Conservation (phyloP, 2,329 filamentous ascomycete genomes). For the Stagonosporopsis rhizophila region DNA sequence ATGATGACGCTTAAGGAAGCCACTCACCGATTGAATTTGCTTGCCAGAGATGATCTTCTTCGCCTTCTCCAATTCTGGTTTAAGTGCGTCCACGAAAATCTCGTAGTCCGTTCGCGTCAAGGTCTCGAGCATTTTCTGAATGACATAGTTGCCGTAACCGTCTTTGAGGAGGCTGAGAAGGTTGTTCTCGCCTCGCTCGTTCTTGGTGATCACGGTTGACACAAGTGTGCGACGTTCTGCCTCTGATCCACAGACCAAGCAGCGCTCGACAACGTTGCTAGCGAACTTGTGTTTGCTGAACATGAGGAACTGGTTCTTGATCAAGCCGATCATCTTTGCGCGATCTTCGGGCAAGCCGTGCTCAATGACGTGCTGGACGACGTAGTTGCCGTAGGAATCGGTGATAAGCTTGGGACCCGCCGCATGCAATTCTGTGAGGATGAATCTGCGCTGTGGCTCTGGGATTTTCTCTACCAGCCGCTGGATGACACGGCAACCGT, state of each 20-base stretch:
- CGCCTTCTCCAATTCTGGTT: conserved; percentile 55
- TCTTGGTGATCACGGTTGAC: conserved; percentile 52
- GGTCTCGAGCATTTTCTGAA: conserved; percentile 79
- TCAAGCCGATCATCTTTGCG: conserved; percentile 73
- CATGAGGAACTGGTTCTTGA: conserved; percentile 73
- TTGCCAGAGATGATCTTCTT: conserved; percentile 52
- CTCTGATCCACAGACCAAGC: conserved; percentile 74
- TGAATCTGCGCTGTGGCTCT: conserved; percentile 71
- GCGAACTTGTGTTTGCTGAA: conserved; percentile 96
- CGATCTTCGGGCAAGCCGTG: conserved; percentile 77
- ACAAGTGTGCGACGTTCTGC: conserved; percentile 75
- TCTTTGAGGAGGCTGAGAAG: conserved; percentile 84
- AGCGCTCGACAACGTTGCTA: conserved; percentile 96
- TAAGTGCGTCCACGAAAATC: conserved; percentile 51
- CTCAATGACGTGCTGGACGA: conserved; percentile 88
- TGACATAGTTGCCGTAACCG: conserved; percentile 93
- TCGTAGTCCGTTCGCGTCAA: conserved; percentile 51
- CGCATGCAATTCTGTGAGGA: conserved; percentile 80
- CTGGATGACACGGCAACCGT: conserved; percentile 92
- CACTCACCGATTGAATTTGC: conserved; percentile 51
- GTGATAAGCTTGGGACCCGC: conserved; percentile 76
- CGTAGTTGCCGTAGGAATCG: conserved; percentile 95
- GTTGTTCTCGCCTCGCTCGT: conserved; percentile 71
- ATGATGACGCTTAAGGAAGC: not conserved
- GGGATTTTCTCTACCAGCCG: conserved; percentile 85